phyloP scores from a whole-genome alignment of 2,329 filamentous ascomycete genomes.

The Rhynchosporium secalis region DNA sequence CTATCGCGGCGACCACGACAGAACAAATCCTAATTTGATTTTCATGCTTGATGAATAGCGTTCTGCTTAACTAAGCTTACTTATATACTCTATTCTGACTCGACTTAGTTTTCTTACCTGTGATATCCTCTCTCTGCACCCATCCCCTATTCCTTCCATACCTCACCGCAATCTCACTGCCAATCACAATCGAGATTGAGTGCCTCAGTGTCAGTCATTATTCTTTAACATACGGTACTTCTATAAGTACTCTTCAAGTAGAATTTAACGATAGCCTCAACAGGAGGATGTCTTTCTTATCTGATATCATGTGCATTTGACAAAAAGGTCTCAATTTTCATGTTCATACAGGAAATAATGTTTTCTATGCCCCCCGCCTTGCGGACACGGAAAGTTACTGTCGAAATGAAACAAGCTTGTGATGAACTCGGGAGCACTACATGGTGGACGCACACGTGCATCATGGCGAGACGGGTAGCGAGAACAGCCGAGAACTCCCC shows the following conservation, averaged over 20 bases:
- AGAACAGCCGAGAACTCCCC: background rate
- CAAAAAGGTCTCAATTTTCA: background rate
- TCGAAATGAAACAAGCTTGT: background rate
- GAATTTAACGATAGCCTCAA: background rate
- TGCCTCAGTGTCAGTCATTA: conserved; percentile 6
- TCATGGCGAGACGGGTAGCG: background rate
- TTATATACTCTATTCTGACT: background rate
- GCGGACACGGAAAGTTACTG: background rate
- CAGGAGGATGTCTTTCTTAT: conserved; percentile 9
- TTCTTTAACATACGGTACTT: background rate
- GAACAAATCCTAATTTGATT: background rate
- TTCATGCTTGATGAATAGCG: background rate
- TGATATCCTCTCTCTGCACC: background rate
- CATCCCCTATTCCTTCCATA: background rate
- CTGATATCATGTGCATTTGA: conserved; percentile 3
- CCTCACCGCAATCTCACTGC: conserved; percentile 8
- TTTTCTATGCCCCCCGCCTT: background rate
- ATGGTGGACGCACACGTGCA: background rate
- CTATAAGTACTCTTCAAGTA: background rate
- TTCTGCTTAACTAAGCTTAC: background rate
- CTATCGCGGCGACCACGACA: too few species aligned
- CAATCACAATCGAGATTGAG: conserved; percentile 5
- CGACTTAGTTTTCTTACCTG: background rate
- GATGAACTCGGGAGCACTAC: background rate
- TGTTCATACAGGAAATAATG: background rate